Conservation (phyloP, 768 basidiomycete species). For the Harrya chromipes region DNA sequence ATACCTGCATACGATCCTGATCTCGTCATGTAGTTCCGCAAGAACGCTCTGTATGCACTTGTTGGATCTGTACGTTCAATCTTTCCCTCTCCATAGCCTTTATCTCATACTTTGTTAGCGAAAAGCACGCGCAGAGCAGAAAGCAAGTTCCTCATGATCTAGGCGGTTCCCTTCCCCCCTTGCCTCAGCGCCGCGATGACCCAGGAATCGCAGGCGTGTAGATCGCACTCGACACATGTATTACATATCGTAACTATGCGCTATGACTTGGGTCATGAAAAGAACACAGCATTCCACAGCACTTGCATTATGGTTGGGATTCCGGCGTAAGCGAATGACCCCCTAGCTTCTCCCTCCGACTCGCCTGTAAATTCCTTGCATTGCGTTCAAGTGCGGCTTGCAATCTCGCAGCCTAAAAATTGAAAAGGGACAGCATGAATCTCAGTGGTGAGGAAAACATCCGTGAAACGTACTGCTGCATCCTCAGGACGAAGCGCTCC, state of each 20-base stretch:
- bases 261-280: conserved; percentile 16
- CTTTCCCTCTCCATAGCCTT: background rate
- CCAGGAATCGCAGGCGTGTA: conserved; percentile 2
- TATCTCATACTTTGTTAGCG: conserved; percentile 39
- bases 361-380: conserved; percentile 30
- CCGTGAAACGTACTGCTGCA: conserved; percentile 57
- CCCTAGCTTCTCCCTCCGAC: conserved; percentile 22
- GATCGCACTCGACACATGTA: conserved; percentile 21
- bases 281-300: conserved; percentile 5
- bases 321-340: conserved; percentile 22
- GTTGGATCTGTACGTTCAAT: conserved; percentile 62
- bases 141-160: conserved; percentile 41
- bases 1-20: background rate
- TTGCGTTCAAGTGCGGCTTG: conserved; percentile 58
- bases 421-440: background rate
- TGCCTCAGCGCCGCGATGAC: background rate
- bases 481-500: conserved; percentile 80
- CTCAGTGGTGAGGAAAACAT: background rate
- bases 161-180: background rate
- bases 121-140: conserved; percentile 64
- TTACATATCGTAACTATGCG: conserved; percentile 18
- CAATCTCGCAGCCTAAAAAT: conserved; percentile 59
- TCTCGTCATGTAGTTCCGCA: conserved; percentile 62
- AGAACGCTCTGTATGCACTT: conserved; percentile 72
- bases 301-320: conserved; percentile 5